These are phyloP conservation scores for Elsinoe arachidis DNA, from an alignment of 2,329 filamentous ascomycete species.

Conservation along the genomic window DNA sequence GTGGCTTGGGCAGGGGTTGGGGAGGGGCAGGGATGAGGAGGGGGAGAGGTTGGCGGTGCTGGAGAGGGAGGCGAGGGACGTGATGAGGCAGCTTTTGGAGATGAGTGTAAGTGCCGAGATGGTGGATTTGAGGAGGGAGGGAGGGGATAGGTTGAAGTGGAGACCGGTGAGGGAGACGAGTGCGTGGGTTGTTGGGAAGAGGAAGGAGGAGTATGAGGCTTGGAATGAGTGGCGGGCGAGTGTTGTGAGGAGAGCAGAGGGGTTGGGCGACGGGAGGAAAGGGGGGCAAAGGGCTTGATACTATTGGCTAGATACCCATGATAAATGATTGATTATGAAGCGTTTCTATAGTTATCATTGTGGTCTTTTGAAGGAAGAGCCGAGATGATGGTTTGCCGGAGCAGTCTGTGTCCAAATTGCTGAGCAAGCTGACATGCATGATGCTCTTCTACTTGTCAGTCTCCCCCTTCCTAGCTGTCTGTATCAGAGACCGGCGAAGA, in stretches of 20 bases:
- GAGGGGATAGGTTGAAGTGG: slow-evolving; percentile 53
- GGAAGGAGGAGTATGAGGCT: slow-evolving; percentile 56
- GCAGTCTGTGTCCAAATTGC: too few species aligned
- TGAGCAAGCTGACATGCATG: too few species aligned
- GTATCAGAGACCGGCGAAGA: too few species aligned
- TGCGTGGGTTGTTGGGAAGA: slow-evolving; percentile 56
- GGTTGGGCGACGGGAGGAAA: neutral
- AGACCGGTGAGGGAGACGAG: slow-evolving; percentile 55
- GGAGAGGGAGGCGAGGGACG: slow-evolving; percentile 53
- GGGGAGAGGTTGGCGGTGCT: slow-evolving; percentile 48
- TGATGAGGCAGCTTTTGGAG: slow-evolving; percentile 55
- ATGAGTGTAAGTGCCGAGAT: slow-evolving; percentile 49
- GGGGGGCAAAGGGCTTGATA: neutral
- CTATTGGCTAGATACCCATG: slow-evolving; percentile 8
- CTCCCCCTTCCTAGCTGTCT: too few species aligned
- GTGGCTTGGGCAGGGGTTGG: slow-evolving; percentile 57
- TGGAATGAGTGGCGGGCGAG: slow-evolving; percentile 29
- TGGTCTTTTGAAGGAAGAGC: too few species aligned
- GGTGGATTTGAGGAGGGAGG: slow-evolving; percentile 46
- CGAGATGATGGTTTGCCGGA: too few species aligned
- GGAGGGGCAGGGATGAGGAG: slow-evolving; percentile 24
- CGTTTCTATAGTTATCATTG: neutral
- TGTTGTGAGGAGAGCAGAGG: slow-evolving; percentile 18
- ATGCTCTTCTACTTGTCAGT: too few species aligned
- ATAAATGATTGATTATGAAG: slow-evolving; percentile 1